These are phyloP conservation scores for Effrenium voratum DNA, from an alignment of 73 alveolate species.

Conservation along the genomic window DNA sequence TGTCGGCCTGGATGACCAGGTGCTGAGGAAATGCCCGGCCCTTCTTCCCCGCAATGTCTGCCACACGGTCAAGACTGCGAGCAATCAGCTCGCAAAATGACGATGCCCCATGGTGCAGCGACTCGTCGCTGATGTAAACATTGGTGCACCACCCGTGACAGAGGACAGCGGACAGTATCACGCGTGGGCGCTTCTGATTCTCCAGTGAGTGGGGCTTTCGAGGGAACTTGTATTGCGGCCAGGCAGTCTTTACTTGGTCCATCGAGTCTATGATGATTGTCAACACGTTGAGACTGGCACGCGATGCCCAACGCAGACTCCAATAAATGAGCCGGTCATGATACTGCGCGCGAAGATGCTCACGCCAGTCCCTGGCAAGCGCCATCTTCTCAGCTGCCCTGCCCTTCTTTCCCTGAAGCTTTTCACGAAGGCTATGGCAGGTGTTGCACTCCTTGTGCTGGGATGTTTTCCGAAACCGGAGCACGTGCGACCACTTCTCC, in stretches of 20 bases:
- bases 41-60: background rate
- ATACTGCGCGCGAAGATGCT: background rate
- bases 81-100: background rate
- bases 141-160: constrained; percentile 12
- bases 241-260: background rate
- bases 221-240: background rate
- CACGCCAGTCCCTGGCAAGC: background rate
- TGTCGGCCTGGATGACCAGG: constrained; percentile 16
- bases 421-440: background rate
- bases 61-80: constrained; percentile 15
- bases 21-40: constrained; percentile 28
- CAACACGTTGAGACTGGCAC: too few relatives aligned
- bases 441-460: background rate
- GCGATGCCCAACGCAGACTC: background rate
- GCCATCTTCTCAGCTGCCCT: background rate
- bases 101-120: constrained; percentile 1
- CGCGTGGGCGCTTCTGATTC: background rate
- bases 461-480: background rate
- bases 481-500: background rate
- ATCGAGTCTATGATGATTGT: background rate
- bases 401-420: background rate
- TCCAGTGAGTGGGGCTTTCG: background rate
- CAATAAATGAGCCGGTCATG: background rate
- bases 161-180: background rate
- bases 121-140: background rate